Conservation (phyloP, 73 alveolate genomes). For the Paramecium sexaurelia region DNA sequence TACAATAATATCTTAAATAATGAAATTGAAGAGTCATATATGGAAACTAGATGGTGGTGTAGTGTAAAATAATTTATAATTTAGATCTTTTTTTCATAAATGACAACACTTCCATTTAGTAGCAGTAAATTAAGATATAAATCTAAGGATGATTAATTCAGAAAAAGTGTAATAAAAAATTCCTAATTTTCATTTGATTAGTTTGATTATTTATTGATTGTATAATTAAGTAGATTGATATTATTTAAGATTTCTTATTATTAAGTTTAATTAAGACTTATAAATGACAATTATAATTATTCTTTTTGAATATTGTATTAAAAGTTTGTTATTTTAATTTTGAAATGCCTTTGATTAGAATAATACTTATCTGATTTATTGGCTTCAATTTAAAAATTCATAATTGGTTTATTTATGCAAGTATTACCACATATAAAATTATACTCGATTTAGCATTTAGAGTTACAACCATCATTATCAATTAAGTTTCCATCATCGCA, state of each 20-base stretch:
- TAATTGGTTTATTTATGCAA: background rate
- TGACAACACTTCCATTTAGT: background rate
- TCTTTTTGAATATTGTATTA: background rate
- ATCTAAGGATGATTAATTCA: background rate
- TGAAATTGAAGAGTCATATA: background rate
- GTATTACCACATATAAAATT: background rate
- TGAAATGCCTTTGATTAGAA: background rate
- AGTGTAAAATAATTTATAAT: background rate
- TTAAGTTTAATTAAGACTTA: background rate
- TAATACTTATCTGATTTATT: background rate
- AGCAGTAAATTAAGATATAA: background rate
- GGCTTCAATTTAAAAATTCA: background rate
- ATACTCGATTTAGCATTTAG: background rate
- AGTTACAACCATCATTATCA: conserved; percentile 39
- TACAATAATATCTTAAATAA: background rate
- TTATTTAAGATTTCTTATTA: background rate
- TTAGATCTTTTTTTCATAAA: background rate
- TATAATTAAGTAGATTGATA: background rate
- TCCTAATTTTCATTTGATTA: background rate
- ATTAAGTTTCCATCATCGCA: conserved; percentile 46
- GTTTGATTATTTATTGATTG: background rate
- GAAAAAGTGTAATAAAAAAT: background rate
- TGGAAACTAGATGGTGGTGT: background rate
- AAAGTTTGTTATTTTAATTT: background rate
- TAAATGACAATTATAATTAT: background rate